These are phyloP conservation scores for Blepharisma japonicum DNA, from an alignment of 73 alveolate species.

Conservation along the genomic window DNA sequence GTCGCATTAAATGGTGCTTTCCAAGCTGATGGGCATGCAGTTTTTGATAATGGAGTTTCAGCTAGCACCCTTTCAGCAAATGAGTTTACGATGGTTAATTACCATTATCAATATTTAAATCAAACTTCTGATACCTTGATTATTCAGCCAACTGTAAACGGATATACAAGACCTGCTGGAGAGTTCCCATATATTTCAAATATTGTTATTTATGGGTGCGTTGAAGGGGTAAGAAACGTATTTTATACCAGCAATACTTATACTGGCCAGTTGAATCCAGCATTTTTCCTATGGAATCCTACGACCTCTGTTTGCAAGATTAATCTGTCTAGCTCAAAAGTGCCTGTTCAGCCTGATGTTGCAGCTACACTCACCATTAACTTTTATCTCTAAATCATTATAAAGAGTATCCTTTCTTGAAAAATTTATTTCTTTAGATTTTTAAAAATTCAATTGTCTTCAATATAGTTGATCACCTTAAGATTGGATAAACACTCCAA, in stretches of 20 bases:
- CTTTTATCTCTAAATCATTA: background rate
- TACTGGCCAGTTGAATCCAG: background rate
- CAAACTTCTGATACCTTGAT: background rate
- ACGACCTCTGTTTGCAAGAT: background rate
- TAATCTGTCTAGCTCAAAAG: background rate
- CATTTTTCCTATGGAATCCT: background rate
- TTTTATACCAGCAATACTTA: background rate
- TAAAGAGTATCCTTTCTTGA: too few species aligned
- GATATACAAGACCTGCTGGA: conserved; percentile 9
- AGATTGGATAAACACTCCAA: too few species aligned
- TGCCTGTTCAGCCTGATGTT: background rate
- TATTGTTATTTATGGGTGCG: background rate
- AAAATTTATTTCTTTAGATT: too few species aligned
- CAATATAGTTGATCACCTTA: too few species aligned
- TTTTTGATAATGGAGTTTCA: conserved; percentile 53
- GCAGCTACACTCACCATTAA: background rate
- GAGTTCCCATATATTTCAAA: conserved; percentile 1
- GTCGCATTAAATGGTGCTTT: conserved; percentile 44
- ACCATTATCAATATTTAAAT: background rate
- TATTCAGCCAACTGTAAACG: background rate
- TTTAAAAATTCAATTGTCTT: too few species aligned
- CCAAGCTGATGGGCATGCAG: conserved; percentile 46
- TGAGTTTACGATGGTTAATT: background rate
- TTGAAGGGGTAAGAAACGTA: background rate
- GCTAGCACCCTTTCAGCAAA: background rate